Evolutionary conservation across 805 yeast genomes (phyloP), one percentile per base, ranked within the genome.

Genomic region (Ogataea corticis): DNA sequence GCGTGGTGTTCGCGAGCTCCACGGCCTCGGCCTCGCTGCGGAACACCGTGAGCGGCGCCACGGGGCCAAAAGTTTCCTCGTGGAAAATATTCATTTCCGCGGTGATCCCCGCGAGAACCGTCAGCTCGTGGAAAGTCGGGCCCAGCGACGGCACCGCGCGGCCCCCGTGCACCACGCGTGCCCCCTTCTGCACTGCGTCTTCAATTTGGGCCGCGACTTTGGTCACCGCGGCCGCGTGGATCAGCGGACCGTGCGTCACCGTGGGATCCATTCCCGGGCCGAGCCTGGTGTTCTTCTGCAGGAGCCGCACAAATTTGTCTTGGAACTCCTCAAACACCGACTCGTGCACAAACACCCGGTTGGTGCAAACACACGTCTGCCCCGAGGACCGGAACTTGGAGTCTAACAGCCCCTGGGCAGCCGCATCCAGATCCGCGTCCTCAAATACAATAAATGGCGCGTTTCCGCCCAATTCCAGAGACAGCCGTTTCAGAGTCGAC

Each of bases 11-110:
- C 17, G 91, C 89, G 47, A 69, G 52, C 38, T 56, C 59, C 11
- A 83, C 32, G 3, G 77, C 88, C 55, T 82, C 83, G 32, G 77
- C 80, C 32, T 75, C 81, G 12, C 76, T 57, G 17, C 62, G 56
- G 60, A 85, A 85, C 57, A 72, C 75, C 56, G 82, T 73, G 33
- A 86, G 61, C 1, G 87, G 84, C 12, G 87, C 85, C 16, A 87
- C 73, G 1, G 95, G 94, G 0, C 94, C 95, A 63, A 86, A 86
- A 1, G 87, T 83, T 61, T 87, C 94, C 50, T 82, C 86, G 30
- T 67, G 55, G 54, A 74, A 71, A 14, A 86, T 75, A 27, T 65
- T 54, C 87, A 85, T 84, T 12, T 71, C 72, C 1, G 70, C 59
- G 30, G 78, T 75, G 31, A 79, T 85, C 43, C 76, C 75, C 2